Evolutionary conservation across 371 early-diverging fungal genomes (phyloP), one percentile per base, ranked within the genome.

Genomic region (Chytridium lagenaria): DNA sequence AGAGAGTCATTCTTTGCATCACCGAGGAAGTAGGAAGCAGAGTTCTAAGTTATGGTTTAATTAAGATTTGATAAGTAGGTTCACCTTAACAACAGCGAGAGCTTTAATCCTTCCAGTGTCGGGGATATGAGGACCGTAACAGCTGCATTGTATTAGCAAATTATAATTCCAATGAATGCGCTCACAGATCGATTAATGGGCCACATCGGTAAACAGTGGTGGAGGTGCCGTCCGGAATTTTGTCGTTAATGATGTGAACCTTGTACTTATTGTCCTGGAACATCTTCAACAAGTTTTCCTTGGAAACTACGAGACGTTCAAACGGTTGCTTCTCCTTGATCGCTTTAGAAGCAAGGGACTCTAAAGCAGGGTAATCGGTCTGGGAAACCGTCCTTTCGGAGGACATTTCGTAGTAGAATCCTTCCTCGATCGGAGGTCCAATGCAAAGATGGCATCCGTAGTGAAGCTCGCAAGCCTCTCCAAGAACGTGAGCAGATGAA

Each of bases 371-470:
- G 81, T 94, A 99, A 85, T 98, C 98, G 15, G 82, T 74, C 80
- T 91, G 91, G 26, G 89, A 80, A 36, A 98, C 95, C 70, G 90
- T 81, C 57, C 90, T 89, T 34, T 93, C 92, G 72, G 91, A 83
- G 31, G 91, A 90, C 93, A 99, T 96, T 78, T 99, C 99, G 85
- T 99, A 99, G 87, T 94, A 99, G 90, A 99, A 99, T 49, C 99
- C 99, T 77, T 95, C 94, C 75, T 99, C 98, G 68, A 94, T 87
- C 61, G 99, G 99, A 59, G 99, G 99, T 50, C 99, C 99, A 72
- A 97, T 91, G 84, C 98, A 98, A 69, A 99, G 90, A 75, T 96
- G 93, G 85, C 95, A 94, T 67, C 95, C 97, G 79, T 93, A 98
- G 86, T 97, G 95, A 77, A 90, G 90, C 83, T 96, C 97, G 78